Evolutionary conservation across 2,329 filamentous ascomycete genomes (phyloP).

Genomic region (Chaetomiaceae sp.): DNA sequence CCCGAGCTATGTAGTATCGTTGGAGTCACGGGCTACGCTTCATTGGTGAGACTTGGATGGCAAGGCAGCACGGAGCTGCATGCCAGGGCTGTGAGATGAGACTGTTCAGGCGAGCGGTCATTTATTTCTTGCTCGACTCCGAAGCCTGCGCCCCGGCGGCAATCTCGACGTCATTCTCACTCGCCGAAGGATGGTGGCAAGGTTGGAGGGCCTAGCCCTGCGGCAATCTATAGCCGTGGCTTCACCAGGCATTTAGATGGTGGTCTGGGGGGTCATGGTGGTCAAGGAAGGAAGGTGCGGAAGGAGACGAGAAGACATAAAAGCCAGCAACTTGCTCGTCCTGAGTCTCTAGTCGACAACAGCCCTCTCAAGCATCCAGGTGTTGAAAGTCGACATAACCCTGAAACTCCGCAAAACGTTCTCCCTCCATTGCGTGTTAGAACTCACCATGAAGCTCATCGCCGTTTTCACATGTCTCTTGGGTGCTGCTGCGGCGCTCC

Average conservation of each 20-base stretch:
- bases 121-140: conserved; percentile 17
- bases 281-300: conserved; percentile 4
- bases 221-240: conserved; percentile 15
- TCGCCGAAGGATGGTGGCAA: conserved; percentile 3
- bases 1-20: conserved; percentile 27
- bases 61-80: conserved; percentile 19
- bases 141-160: conserved; percentile 14
- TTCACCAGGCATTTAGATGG: conserved; percentile 10
- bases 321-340: conserved; percentile 10
- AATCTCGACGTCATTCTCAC: conserved; percentile 15
- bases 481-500: conserved; percentile 26
- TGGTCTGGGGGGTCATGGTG: too few relatives aligned
- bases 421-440: too few relatives aligned
- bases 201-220: conserved; percentile 1
- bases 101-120: conserved; percentile 19
- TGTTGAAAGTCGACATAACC: not conserved
- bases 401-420: not conserved
- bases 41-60: conserved; percentile 22
- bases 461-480: conserved; percentile 26
- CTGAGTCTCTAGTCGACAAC: not conserved
- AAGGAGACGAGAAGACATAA: conserved; percentile 24
- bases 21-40: conserved; percentile 24
- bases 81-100: conserved; percentile 19
- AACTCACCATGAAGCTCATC: conserved; percentile 28
- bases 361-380: not conserved